Evolutionary conservation across 2,329 filamentous ascomycete genomes (phyloP).

Genomic region (Aspergillus oerlinghausenensis): DNA sequence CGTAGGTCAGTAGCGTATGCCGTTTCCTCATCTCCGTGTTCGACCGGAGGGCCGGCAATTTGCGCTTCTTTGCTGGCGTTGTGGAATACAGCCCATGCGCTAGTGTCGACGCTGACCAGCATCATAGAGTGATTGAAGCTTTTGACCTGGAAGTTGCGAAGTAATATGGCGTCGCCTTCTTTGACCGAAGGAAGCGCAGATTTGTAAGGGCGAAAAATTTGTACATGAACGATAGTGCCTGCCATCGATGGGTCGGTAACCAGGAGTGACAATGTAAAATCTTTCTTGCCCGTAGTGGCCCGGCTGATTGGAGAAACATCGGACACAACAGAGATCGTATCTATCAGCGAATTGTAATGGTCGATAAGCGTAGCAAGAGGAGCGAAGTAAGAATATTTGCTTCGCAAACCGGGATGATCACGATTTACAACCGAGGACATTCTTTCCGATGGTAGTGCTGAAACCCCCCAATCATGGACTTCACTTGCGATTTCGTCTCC

Average conservation of each 20-base stretch:
- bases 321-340: slow-evolving; percentile 41
- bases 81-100: slow-evolving; percentile 46
- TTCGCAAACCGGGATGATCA: slow-evolving; percentile 35
- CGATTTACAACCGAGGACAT: slow-evolving; percentile 17
- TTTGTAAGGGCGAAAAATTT: slow-evolving; percentile 41
- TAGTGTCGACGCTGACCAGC: slow-evolving; percentile 39
- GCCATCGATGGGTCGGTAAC: slow-evolving; percentile 43
- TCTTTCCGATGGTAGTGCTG: slow-evolving; percentile 2
- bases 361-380: slow-evolving; percentile 40
- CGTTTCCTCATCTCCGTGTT: slow-evolving; percentile 36
- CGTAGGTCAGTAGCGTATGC: slow-evolving; percentile 31
- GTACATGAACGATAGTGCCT: slow-evolving; percentile 34
- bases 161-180: slow-evolving; percentile 40
- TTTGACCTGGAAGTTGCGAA: slow-evolving; percentile 44
- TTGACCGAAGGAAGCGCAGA: slow-evolving; percentile 33
- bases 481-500: slow-evolving; percentile 6
- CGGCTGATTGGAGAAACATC: slow-evolving; percentile 28
- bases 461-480: slow-evolving; percentile 9
- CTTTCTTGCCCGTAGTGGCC: slow-evolving; percentile 35
- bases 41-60: slow-evolving; percentile 36
- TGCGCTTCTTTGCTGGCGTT: slow-evolving; percentile 22
- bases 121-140: slow-evolving; percentile 37
- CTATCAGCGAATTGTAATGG: slow-evolving; percentile 36
- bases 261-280: slow-evolving; percentile 38
- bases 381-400: slow-evolving; percentile 40